These are phyloP conservation scores for Fusarium dimerum DNA, from an alignment of 2,329 filamentous ascomycete genomes.

Conservation along the genomic window DNA sequence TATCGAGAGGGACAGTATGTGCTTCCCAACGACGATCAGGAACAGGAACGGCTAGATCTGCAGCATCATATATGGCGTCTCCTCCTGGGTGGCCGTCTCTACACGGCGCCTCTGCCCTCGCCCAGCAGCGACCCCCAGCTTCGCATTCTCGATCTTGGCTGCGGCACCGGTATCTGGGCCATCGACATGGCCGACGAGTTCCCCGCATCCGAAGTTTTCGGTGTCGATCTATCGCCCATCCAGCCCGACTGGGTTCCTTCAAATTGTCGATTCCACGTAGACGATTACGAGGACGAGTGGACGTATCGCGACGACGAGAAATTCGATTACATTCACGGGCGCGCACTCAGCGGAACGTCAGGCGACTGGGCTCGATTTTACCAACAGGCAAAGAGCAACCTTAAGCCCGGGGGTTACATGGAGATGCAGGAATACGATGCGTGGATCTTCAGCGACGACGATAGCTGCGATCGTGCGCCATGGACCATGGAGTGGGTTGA, in stretches of 20 bases:
- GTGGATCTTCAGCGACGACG: slow-evolving; percentile 41
- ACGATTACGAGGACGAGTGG: slow-evolving; percentile 59
- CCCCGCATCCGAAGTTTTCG: slow-evolving; percentile 39
- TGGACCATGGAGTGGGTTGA: slow-evolving; percentile 43
- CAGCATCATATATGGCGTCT: slow-evolving; percentile 36
- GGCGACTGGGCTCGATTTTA: slow-evolving; percentile 36
- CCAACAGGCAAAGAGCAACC: slow-evolving; percentile 25
- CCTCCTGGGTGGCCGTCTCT: slow-evolving; percentile 24
- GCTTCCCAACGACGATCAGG: slow-evolving; percentile 34
- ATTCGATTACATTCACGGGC: slow-evolving; percentile 40
- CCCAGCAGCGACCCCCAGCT: slow-evolving; percentile 19
- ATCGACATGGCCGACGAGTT: slow-evolving; percentile 57
- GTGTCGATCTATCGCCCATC: slow-evolving; percentile 60
- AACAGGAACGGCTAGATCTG: slow-evolving; percentile 41
- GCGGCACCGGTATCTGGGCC: slow-evolving; percentile 62
- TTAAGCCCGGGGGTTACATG: slow-evolving; percentile 39
- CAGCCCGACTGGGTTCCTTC: slow-evolving; percentile 56
- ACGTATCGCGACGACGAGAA: slow-evolving; percentile 32
- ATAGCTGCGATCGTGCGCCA: slow-evolving; percentile 37
- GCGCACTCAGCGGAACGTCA: slow-evolving; percentile 36
- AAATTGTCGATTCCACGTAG: slow-evolving; percentile 66
- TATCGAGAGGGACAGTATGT: slow-evolving; percentile 33
- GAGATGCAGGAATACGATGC: slow-evolving; percentile 43
- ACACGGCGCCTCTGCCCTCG: slow-evolving; percentile 30
- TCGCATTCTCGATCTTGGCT: slow-evolving; percentile 58